phyloP scores from a whole-genome alignment of 2,329 filamentous ascomycete genomes.

The Tolypocladium tropicale region DNA sequence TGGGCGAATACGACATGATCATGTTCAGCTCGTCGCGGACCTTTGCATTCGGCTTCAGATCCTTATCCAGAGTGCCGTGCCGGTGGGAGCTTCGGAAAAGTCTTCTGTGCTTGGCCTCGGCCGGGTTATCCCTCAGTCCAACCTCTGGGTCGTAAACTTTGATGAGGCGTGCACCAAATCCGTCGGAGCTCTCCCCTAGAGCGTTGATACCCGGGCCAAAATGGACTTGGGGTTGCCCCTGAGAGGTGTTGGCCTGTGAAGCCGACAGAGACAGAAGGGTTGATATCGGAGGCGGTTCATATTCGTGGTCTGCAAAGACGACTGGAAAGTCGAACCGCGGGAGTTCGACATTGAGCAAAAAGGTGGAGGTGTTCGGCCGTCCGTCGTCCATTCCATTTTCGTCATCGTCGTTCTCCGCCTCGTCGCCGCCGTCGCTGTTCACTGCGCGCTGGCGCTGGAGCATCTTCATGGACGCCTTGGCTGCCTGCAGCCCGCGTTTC shows the following conservation, averaged over 20 bases:
- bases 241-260: slow-evolving; percentile 59
- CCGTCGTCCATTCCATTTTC: slow-evolving; percentile 30
- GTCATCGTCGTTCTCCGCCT: slow-evolving; percentile 14
- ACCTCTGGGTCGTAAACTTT: slow-evolving; percentile 91
- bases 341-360: slow-evolving; percentile 81
- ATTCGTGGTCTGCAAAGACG: slow-evolving; percentile 91
- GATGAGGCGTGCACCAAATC: slow-evolving; percentile 53
- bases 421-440: slow-evolving; percentile 27
- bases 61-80: slow-evolving; percentile 88
- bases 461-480: slow-evolving; percentile 52
- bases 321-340: slow-evolving; percentile 93
- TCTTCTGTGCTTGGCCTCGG: slow-evolving; percentile 87
- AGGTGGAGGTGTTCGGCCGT: slow-evolving; percentile 42
- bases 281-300: slow-evolving; percentile 74
- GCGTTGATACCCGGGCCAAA: slow-evolving; percentile 83
- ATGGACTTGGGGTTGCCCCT: slow-evolving; percentile 78
- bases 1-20: slow-evolving; percentile 87
- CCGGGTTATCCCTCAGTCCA: slow-evolving; percentile 80
- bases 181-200: slow-evolving; percentile 39
- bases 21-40: slow-evolving; percentile 86
- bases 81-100: slow-evolving; percentile 83
- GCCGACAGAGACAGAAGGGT: slow-evolving; percentile 49
- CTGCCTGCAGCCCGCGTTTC: slow-evolving; percentile 57
- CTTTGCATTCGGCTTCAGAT: slow-evolving; percentile 92
- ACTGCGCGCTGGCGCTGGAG: slow-evolving; percentile 36